Base-by-base conservation (phyloP, 2,329 filamentous ascomycete species). In the Apiospora rasikravindrae region DNA sequence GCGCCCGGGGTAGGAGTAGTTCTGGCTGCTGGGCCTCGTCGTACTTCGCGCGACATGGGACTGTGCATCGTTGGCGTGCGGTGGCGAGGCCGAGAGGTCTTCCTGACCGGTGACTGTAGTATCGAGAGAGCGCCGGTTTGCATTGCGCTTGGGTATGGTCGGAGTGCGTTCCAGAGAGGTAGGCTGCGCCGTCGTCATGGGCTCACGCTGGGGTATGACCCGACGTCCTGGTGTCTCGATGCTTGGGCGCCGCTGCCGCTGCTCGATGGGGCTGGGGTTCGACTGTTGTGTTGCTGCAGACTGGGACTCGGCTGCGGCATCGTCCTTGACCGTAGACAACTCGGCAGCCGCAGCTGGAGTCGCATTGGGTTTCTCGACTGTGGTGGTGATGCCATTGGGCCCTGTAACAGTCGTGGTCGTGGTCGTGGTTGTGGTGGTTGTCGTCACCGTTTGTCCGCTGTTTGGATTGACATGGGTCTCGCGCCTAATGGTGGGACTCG, bases 351-450 rank as follows among this genome's bases (percentile, higher is more conserved):
- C 67, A 22, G 33, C 19, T 8, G 51, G 51, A 6, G 33, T 37
- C 33, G 29, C 19, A 22, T 40, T n/a, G 22, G 70, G 69, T 47
- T 71, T 44, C 66, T 70, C 66, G 29, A 70, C 70, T n/a, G 69
- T 53, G 5, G 64, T 70, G 47, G 47, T 68, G 37, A 45, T 57
- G 14, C 73, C 73, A 29, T 75, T 71, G 7, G 51, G 26, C 26
- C 69, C 69, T 0, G 73, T 75, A 2, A 74, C 72, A 8, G 73
- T 75, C 11, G 73, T 75, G 5, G 73, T 75, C 1, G 73, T 75
- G 3, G 73, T 75, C 1, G 73, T 75, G 2, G 73, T 75, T 0
- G 73, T 75, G 2, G 73, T 75, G 13, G 73, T 75, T 13, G 73
- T 75, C n/a, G 73, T 75, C 13, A 75, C 26, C 10, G 69, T 73